Evolutionary conservation across 495 filamentous ascomycete species (phyloP).

Genomic region (Lasiosphaeria ovina): DNA sequence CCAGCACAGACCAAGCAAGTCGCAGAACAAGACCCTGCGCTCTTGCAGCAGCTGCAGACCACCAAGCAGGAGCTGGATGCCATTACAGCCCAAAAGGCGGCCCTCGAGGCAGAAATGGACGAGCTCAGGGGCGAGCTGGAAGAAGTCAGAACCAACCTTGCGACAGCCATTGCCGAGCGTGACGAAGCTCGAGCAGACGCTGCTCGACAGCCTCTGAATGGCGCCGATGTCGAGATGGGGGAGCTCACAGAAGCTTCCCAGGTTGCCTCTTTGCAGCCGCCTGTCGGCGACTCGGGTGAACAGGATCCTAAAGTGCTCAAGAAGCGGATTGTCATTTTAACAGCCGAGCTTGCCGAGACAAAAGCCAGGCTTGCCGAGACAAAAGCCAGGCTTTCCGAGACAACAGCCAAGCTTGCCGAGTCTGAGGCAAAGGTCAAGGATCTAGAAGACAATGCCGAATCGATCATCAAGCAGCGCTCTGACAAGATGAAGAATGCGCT

Average conservation of each 20-base stretch:
- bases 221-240: slow-evolving; percentile 34
- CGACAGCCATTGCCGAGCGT: slow-evolving; percentile 41
- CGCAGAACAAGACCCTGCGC: slow-evolving; percentile 40
- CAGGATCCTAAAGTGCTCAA: slow-evolving; percentile 53
- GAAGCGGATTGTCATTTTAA: slow-evolving; percentile 19
- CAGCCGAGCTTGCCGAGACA: slow-evolving; percentile 36
- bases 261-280: slow-evolving; percentile 15
- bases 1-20: slow-evolving; percentile 4
- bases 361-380: slow-evolving; percentile 45
- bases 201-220: slow-evolving; percentile 35
- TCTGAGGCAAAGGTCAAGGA: slow-evolving; percentile 54
- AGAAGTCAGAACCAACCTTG: slow-evolving; percentile 38
- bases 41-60: slow-evolving; percentile 68
- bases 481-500: slow-evolving; percentile 71
- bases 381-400: slow-evolving; percentile 38
- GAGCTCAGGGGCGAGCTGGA: slow-evolving; percentile 7
- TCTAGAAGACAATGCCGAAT: slow-evolving; percentile 52
- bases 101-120: slow-evolving; percentile 46
- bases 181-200: slow-evolving; percentile 49
- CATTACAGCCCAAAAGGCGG: slow-evolving; percentile 39
- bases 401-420: slow-evolving; percentile 36
- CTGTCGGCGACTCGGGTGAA: slow-evolving; percentile 36
- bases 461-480: slow-evolving; percentile 60
- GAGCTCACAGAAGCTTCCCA: slow-evolving; percentile 33
- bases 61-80: slow-evolving; percentile 39